Conservation (phyloP, 306 rosid genomes). For the Morella rubra region DNA sequence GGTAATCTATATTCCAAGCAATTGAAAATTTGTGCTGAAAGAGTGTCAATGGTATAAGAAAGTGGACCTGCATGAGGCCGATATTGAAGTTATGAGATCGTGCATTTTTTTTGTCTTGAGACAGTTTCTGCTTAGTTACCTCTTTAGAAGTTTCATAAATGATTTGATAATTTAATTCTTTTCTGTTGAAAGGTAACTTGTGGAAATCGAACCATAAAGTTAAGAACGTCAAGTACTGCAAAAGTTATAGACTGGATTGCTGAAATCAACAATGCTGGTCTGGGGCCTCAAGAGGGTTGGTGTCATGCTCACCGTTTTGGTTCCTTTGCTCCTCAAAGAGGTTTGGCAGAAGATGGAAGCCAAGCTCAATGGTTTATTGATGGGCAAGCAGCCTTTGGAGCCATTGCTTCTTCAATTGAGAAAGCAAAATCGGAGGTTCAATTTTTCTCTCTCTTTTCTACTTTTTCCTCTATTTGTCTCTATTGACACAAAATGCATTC, state of each 20-base stretch:
- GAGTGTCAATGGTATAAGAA: not conserved
- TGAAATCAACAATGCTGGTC: slow-evolving; percentile 87
- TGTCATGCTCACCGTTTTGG: slow-evolving; percentile 95
- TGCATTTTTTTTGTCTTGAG: no score
- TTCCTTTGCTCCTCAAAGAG: slow-evolving; percentile 97
- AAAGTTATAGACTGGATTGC: slow-evolving; percentile 95
- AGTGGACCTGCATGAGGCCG: not conserved
- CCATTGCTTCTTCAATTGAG: slow-evolving; percentile 85
- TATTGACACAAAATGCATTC: slow-evolving; percentile 7
- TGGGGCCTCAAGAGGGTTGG: slow-evolving; percentile 97
- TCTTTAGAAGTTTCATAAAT: slow-evolving; percentile 1
- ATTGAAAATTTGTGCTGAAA: not conserved
- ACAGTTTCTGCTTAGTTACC: not conserved
- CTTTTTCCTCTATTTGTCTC: not conserved
- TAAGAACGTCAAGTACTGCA: slow-evolving; percentile 64
- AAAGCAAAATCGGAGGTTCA: slow-evolving; percentile 92
- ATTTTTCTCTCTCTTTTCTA: slow-evolving; percentile 10
- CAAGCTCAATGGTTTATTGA: slow-evolving; percentile 94
- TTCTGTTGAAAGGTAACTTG: slow-evolving; percentile 58
- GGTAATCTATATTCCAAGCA: not conserved
- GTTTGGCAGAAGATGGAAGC: slow-evolving; percentile 85
- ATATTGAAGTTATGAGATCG: not conserved
- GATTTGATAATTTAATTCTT: not conserved
- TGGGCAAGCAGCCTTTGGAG: slow-evolving; percentile 89
- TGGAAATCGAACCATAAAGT: slow-evolving; percentile 69